A percentile compares a stretch with the other conserved stretches of the same genome.
phyloP scores from a whole-genome alignment of 2,329 filamentous ascomycete species.

The Fusarium sarcochroum region DNA sequence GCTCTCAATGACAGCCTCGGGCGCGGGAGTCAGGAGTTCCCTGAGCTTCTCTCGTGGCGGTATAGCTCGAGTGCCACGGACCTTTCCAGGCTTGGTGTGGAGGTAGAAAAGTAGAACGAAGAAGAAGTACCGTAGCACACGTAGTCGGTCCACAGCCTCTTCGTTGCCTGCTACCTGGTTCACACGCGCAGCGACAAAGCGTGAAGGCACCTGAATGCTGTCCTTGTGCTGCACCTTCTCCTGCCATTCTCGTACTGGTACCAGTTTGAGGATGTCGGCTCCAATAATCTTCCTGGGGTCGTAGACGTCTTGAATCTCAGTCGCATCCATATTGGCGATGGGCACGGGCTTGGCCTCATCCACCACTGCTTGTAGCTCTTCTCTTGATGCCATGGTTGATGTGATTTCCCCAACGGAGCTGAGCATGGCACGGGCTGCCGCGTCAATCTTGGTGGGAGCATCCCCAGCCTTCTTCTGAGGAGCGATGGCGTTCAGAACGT shows the following conservation, averaged over 20 bases:
- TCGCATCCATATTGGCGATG: slow-evolving; percentile 75
- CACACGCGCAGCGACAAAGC: slow-evolving; percentile 76
- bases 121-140: slow-evolving; percentile 72
- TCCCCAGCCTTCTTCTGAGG: slow-evolving; percentile 54
- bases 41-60: slow-evolving; percentile 74
- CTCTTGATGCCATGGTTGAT: slow-evolving; percentile 75
- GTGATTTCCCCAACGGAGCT: slow-evolving; percentile 73
- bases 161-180: slow-evolving; percentile 67
- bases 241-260: slow-evolving; percentile 82
- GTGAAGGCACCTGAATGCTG: slow-evolving; percentile 69
- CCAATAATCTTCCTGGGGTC: slow-evolving; percentile 76
- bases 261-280: slow-evolving; percentile 73
- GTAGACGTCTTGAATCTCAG: slow-evolving; percentile 80
- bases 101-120: slow-evolving; percentile 69
- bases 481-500: slow-evolving; percentile 79
- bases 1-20: slow-evolving; percentile 74
- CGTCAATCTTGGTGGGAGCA: slow-evolving; percentile 65
- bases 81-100: slow-evolving; percentile 60
- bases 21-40: slow-evolving; percentile 68
- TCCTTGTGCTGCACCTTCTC: slow-evolving; percentile 73
- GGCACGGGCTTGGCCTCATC: slow-evolving; percentile 82
- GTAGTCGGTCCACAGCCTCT: slow-evolving; percentile 66
- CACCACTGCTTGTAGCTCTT: slow-evolving; percentile 74
- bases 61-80: slow-evolving; percentile 64
- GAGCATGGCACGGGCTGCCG: slow-evolving; percentile 72